These are phyloP conservation scores for Xylaria longipes DNA, from an alignment of 495 filamentous ascomycete genomes.

Conservation along the genomic window DNA sequence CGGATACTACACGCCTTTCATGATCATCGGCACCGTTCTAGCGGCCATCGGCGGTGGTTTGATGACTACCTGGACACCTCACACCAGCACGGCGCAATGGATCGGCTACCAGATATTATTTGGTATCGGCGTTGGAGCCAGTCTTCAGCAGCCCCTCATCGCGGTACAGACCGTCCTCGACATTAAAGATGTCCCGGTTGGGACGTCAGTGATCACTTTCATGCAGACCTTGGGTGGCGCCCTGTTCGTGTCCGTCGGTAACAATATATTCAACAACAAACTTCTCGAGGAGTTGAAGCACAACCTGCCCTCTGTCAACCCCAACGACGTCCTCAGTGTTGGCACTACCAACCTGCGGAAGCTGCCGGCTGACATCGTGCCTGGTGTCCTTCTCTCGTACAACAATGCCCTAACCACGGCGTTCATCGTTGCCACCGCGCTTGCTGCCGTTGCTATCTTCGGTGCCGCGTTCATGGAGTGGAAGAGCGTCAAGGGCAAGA, in stretches of 20 bases:
- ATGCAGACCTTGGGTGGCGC: slow-evolving; percentile 75
- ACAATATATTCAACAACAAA: slow-evolving; percentile 79
- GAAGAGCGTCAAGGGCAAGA: slow-evolving; percentile 86
- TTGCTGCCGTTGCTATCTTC: slow-evolving; percentile 66
- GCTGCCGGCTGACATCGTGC: slow-evolving; percentile 54
- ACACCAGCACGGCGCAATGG: slow-evolving; percentile 66
- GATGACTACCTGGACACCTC: slow-evolving; percentile 64
- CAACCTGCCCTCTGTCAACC: slow-evolving; percentile 59
- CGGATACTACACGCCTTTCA: slow-evolving; percentile 81
- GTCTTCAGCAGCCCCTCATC: slow-evolving; percentile 72
- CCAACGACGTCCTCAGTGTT: slow-evolving; percentile 55
- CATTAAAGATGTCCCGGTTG: slow-evolving; percentile 67
- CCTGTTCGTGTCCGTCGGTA: slow-evolving; percentile 74
- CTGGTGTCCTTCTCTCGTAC: slow-evolving; percentile 69
- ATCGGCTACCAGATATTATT: slow-evolving; percentile 78
- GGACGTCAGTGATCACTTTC: slow-evolving; percentile 71
- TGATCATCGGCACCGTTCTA: slow-evolving; percentile 66
- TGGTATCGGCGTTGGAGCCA: slow-evolving; percentile 72
- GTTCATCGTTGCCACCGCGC: slow-evolving; percentile 73
- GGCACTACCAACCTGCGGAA: slow-evolving; percentile 73
- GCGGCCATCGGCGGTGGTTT: slow-evolving; percentile 73
- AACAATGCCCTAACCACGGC: slow-evolving; percentile 70
- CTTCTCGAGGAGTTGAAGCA: slow-evolving; percentile 62
- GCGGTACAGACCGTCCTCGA: slow-evolving; percentile 71
- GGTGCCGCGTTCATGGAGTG: slow-evolving; percentile 72